phyloP scores from a whole-genome alignment of 306 rosid species.

The Glycyrrhiza uralensis region DNA sequence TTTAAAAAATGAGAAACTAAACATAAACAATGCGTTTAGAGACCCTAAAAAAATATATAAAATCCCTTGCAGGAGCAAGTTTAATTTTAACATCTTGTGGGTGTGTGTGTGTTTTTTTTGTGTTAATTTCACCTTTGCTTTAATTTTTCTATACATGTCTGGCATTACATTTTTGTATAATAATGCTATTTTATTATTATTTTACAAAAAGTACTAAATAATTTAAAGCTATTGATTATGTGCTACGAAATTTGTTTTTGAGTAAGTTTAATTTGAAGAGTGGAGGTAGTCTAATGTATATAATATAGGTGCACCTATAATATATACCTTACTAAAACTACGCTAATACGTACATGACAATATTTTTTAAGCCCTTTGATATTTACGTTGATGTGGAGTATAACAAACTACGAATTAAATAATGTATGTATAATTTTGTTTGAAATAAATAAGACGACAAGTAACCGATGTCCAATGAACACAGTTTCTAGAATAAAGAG shows the following conservation, averaged over 20 bases:
- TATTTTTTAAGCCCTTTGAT: slow-evolving; percentile 4
- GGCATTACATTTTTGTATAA: neutral
- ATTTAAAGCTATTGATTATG: neutral
- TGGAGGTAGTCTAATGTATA: neutral
- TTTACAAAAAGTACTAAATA: neutral
- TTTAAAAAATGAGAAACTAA: too few relatives aligned
- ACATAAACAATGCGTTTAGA: too few relatives aligned
- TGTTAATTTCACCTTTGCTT: neutral
- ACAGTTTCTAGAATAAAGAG: slow-evolving; percentile 41
- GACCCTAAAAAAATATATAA: too few relatives aligned
- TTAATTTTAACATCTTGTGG: too few relatives aligned
- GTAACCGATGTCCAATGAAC: slow-evolving; percentile 33
- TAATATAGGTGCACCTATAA: too few relatives aligned
- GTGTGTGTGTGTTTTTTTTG: too few relatives aligned
- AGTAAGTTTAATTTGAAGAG: neutral
- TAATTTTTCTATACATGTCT: neutral
- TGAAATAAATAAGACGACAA: slow-evolving; percentile 17
- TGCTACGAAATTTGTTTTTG: neutral
- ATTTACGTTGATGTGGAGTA: slow-evolving; percentile 8
- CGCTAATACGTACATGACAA: neutral
- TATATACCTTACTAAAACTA: neutral
- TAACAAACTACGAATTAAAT: neutral
- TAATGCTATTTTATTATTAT: neutral
- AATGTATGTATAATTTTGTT: neutral
- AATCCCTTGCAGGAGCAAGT: too few relatives aligned